These are phyloP conservation scores for Fraxinus latifolia DNA, from an alignment of 305 asterid genomes.

Conservation along the genomic window DNA sequence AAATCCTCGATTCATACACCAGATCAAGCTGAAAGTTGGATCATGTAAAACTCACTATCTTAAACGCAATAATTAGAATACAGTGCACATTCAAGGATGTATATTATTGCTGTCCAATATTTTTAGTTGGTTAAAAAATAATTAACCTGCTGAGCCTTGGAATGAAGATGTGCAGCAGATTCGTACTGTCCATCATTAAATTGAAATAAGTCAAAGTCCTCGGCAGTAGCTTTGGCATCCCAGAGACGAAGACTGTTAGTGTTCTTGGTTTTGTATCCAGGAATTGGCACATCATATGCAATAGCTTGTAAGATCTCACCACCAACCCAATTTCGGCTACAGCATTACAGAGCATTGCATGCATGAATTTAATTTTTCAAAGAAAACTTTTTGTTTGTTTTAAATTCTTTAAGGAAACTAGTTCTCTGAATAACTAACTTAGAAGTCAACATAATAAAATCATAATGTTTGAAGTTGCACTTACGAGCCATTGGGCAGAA, in stretches of 20 bases:
- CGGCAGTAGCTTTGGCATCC: constrained; percentile 93
- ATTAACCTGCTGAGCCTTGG: constrained; percentile 90
- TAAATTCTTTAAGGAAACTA: neutral
- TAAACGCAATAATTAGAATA: neutral
- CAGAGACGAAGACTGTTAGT: constrained; percentile 96
- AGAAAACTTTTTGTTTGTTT: constrained; percentile 5
- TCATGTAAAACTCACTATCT: neutral
- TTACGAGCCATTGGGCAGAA: constrained; percentile 83
- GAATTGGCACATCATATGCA: constrained; percentile 98
- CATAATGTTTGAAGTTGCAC: constrained; percentile 36
- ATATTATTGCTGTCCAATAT: neutral
- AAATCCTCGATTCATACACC: constrained; percentile 2
- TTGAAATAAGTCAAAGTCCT: constrained; percentile 79
- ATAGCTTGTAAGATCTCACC: constrained; percentile 95
- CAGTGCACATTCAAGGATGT: neutral
- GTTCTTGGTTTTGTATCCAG: constrained; percentile 97
- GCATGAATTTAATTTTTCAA: constrained; percentile 19
- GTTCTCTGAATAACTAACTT: neutral
- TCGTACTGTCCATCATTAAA: constrained; percentile 96
- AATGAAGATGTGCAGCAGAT: constrained; percentile 90
- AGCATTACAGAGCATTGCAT: constrained; percentile 24
- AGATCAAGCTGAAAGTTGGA: constrained; percentile 6
- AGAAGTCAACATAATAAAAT: constrained; percentile 19
- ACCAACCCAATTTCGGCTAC: constrained; percentile 90
- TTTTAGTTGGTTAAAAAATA: constrained; percentile 14